A percentile compares a stretch with the other conserved stretches of the same genome.
phyloP scores from a whole-genome alignment of 352 stramenopile species.

The Globisporangium iwayamae region DNA sequence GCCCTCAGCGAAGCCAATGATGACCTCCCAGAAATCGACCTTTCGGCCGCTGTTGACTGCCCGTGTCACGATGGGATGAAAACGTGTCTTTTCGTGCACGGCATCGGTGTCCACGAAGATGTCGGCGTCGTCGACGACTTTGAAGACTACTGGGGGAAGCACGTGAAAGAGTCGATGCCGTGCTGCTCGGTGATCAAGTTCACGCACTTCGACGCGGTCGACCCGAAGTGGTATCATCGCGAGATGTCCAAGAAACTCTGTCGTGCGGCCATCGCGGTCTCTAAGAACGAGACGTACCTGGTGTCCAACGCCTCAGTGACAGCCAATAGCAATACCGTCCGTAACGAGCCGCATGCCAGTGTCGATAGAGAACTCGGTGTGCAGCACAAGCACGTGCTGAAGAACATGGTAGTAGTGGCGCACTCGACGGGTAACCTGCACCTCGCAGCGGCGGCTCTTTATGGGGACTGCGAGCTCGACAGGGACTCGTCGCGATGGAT shows the following conservation, averaged over 20 bases:
- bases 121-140: slow-evolving; percentile 24
- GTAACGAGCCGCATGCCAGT: no score
- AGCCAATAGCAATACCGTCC: not conserved
- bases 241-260: slow-evolving; percentile 27
- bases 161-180: slow-evolving; percentile 19
- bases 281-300: slow-evolving; percentile 5
- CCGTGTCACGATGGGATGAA: slow-evolving; percentile 15
- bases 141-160: slow-evolving; percentile 26
- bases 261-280: slow-evolving; percentile 22
- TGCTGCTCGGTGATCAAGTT: slow-evolving; percentile 38
- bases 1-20: not conserved
- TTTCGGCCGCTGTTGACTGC: not conserved
- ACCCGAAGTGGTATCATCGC: slow-evolving; percentile 24
- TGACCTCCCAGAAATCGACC: not conserved
- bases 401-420: slow-evolving; percentile 29
- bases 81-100: slow-evolving; percentile 43
- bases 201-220: slow-evolving; percentile 30
- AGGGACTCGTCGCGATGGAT: slow-evolving; percentile 20
- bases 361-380: not conserved
- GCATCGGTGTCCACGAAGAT: slow-evolving; percentile 29
- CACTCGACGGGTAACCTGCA: slow-evolving; percentile 46
- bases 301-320: not conserved
- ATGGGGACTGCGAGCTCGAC: slow-evolving; percentile 22
- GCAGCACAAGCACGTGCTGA: slow-evolving; percentile 2
- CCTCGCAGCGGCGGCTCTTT: slow-evolving; percentile 20